phyloP scores from a whole-genome alignment of 352 stramenopile species.

The Pelagophyceae sp. region DNA sequence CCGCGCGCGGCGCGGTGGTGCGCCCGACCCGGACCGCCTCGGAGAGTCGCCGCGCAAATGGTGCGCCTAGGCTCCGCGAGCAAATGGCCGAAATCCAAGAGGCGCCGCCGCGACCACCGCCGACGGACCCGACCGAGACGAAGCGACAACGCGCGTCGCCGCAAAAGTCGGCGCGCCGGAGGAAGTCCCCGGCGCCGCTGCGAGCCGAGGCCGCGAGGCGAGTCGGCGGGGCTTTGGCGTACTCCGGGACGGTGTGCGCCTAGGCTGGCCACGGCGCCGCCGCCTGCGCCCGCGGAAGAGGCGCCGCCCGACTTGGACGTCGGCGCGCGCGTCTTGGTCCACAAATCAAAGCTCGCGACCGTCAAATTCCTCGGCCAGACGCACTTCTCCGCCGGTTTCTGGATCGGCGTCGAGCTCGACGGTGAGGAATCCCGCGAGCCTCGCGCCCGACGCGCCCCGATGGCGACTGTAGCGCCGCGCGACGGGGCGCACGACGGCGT shows the following conservation, averaged over 20 bases:
- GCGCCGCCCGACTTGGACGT: neutral
- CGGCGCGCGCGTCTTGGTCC: constrained; percentile 22
- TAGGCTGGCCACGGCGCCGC: neutral
- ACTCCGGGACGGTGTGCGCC: no score
- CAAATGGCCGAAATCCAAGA: no score
- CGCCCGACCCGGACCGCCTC: neutral
- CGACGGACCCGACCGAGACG: neutral
- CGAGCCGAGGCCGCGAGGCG: neutral
- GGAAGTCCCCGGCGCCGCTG: no score
- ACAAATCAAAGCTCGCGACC: constrained; percentile 4
- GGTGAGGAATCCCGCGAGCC: no score
- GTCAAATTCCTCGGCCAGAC: constrained; percentile 29
- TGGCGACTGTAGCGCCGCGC: no score
- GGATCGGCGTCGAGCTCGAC: constrained; percentile 66
- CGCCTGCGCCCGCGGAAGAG: neutral
- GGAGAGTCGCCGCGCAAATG: neutral
- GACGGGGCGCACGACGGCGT: constrained; percentile 60
- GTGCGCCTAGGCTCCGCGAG: no score
- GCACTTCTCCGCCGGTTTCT: constrained; percentile 16
- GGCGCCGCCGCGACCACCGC: neutral
- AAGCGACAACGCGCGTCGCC: no score
- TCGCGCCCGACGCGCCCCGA: no score
- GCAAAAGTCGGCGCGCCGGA: no score
- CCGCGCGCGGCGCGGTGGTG: neutral
- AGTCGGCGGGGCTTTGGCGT: neutral